phyloP scores from a whole-genome alignment of 306 rosid species.

The Vigna reflexopilosa region DNA sequence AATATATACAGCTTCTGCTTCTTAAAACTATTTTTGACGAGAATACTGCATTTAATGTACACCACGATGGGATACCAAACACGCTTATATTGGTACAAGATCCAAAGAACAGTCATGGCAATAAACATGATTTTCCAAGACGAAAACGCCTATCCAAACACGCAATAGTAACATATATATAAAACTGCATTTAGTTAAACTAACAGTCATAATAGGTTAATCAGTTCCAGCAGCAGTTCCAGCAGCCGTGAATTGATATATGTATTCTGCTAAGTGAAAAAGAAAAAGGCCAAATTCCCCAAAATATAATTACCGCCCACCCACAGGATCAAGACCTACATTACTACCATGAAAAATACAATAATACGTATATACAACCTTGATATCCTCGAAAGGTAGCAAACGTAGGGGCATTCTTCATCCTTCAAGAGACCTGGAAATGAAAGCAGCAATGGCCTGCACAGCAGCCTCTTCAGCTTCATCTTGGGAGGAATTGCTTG shows the following conservation, averaged over 20 bases:
- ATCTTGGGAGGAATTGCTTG: slow-evolving; percentile 63
- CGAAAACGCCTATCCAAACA: slow-evolving; percentile 1
- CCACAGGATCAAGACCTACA: slow-evolving; percentile 14
- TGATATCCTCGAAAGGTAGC: slow-evolving; percentile 18
- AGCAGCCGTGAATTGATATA: slow-evolving; percentile 2
- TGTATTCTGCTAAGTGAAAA: slow-evolving; percentile 6
- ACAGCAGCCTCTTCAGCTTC: slow-evolving; percentile 73
- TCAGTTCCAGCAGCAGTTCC: slow-evolving; percentile 14
- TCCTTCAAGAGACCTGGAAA: slow-evolving; percentile 53
- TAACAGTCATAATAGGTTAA: slow-evolving; percentile 24
- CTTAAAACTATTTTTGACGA: too few species aligned
- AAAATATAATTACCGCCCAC: slow-evolving; percentile 25
- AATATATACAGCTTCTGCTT: too few species aligned
- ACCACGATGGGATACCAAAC: not conserved
- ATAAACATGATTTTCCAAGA: not conserved
- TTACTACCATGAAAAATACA: slow-evolving; percentile 19
- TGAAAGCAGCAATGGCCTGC: slow-evolving; percentile 65
- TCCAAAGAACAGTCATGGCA: not conserved
- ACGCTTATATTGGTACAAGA: not conserved
- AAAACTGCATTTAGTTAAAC: slow-evolving; percentile 37
- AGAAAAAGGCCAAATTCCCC: not conserved
- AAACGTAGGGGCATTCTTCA: slow-evolving; percentile 30
- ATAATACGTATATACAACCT: slow-evolving; percentile 44
- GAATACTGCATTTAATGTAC: too few species aligned
- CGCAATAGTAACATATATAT: not conserved